Conservation (phyloP, 257 asterid genomes). For the Ballota nigra region DNA sequence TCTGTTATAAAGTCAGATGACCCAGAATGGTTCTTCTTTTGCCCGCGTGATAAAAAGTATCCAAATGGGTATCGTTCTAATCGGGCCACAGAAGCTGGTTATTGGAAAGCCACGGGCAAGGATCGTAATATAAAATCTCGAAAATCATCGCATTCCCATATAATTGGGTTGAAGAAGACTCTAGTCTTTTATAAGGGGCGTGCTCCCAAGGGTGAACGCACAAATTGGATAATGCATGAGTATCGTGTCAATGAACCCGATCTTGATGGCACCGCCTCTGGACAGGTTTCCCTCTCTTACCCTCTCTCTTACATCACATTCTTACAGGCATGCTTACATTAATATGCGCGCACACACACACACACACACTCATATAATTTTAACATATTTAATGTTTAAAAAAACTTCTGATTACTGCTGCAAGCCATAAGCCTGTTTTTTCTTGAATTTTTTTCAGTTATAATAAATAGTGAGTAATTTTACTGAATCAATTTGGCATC, state of each 20-base stretch:
- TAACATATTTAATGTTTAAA: not conserved
- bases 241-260: slow-evolving; percentile 82
- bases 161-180: slow-evolving; percentile 83
- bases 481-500: not conserved
- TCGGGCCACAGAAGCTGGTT: slow-evolving; percentile 80
- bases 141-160: slow-evolving; percentile 37
- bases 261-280: slow-evolving; percentile 74
- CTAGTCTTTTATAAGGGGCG: slow-evolving; percentile 81
- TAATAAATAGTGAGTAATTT: no score
- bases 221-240: slow-evolving; percentile 84
- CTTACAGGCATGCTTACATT: not conserved
- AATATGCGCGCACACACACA: not conserved
- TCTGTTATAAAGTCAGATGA: slow-evolving; percentile 79
- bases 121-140: slow-evolving; percentile 71
- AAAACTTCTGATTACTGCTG: not conserved
- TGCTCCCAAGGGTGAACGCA: slow-evolving; percentile 85
- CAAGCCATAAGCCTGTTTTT: not conserved
- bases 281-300: slow-evolving; percentile 51
- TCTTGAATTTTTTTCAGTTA: not conserved
- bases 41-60: slow-evolving; percentile 76
- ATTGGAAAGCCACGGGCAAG: slow-evolving; percentile 88
- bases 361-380: not conserved
- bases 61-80: slow-evolving; percentile 77
- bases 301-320: not conserved
- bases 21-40: slow-evolving; percentile 77